A percentile compares a stretch with the other conserved stretches of the same genome.
Evolutionary conservation across 2,329 filamentous ascomycete species (phyloP).

Genomic region (Coniochaeta hoffmannii): DNA sequence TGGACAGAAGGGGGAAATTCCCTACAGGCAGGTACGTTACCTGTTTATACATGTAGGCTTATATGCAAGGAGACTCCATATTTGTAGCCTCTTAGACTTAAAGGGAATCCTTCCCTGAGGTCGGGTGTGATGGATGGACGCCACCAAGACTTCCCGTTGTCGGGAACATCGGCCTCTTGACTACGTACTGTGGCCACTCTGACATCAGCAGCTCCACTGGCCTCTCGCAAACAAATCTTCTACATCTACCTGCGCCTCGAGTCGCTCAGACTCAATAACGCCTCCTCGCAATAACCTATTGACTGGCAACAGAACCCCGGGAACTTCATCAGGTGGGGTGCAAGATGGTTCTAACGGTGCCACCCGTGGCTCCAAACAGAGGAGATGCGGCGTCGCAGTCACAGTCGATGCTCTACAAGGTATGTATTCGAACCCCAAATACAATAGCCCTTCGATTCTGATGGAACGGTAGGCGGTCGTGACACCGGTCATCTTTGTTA

Average conservation of each 20-base stretch:
- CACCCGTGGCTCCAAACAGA: not conserved
- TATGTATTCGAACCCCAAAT: slow-evolving; percentile 6
- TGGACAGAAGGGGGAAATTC: too few relatives aligned
- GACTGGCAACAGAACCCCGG: too few relatives aligned
- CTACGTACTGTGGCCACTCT: not conserved
- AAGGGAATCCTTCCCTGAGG: not conserved
- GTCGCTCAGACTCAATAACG: too few relatives aligned
- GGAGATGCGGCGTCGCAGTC: slow-evolving; percentile 11
- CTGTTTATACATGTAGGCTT: too few relatives aligned
- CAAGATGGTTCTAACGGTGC: not conserved
- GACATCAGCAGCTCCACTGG: not conserved
- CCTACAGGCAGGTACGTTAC: too few relatives aligned
- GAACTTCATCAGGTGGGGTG: too few relatives aligned
- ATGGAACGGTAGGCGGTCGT: slow-evolving; percentile 35
- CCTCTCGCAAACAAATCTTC: not conserved
- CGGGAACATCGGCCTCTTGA: not conserved
- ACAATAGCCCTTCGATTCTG: not conserved
- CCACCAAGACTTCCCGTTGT: not conserved
- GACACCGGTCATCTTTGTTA: slow-evolving; percentile 56
- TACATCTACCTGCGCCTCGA: too few relatives aligned
- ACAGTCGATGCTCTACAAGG: slow-evolving; percentile 17
- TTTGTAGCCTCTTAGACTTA: too few relatives aligned
- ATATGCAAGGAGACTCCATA: too few relatives aligned
- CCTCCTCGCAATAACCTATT: too few relatives aligned
- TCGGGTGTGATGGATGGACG: not conserved